These are phyloP conservation scores for Penicillium brevicompactum DNA, from an alignment of 2,329 filamentous ascomycete species.

Conservation along the genomic window DNA sequence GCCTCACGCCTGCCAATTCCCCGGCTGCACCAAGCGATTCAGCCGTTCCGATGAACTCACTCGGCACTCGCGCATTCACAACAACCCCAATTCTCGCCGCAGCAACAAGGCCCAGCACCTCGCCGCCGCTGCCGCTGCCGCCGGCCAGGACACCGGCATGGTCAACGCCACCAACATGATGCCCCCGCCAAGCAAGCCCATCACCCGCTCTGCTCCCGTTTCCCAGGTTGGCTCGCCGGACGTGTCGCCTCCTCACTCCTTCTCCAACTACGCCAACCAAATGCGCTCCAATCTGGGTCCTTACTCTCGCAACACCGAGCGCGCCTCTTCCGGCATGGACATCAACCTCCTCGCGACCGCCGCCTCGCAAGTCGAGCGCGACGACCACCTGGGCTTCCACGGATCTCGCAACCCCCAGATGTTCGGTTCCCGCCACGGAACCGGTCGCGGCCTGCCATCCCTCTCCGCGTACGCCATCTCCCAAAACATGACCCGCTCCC, in stretches of 20 bases:
- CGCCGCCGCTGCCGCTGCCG: conserved; percentile 58
- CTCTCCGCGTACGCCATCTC: conserved; percentile 73
- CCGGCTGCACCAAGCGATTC: conserved; percentile 95
- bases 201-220: conserved; percentile 83
- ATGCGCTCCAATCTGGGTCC: conserved; percentile 60
- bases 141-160: conserved; percentile 53
- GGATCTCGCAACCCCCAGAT: conserved; percentile 49
- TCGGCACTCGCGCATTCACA: conserved; percentile 96
- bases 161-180: conserved; percentile 66
- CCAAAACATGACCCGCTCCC: conserved; percentile 87
- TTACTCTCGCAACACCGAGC: conserved; percentile 53
- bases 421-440: conserved; percentile 48
- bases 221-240: conserved; percentile 91
- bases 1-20: conserved; percentile 93
- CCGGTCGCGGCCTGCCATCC: conserved; percentile 66
- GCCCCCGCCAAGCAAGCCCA: conserved; percentile 74
- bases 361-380: conserved; percentile 67
- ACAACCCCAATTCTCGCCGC: conserved; percentile 93
- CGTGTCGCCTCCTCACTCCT: conserved; percentile 91
- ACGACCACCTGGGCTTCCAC: conserved; percentile 52
- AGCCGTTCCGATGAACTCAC: conserved; percentile 95
- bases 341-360: conserved; percentile 71
- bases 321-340: conserved; percentile 55
- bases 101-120: conserved; percentile 79
- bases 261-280: conserved; percentile 63